Percentiles rank a stretch among this genome's conserved stretches.
phyloP scores from a whole-genome alignment of 2,329 filamentous ascomycete genomes.

The Phialophora tarda region DNA sequence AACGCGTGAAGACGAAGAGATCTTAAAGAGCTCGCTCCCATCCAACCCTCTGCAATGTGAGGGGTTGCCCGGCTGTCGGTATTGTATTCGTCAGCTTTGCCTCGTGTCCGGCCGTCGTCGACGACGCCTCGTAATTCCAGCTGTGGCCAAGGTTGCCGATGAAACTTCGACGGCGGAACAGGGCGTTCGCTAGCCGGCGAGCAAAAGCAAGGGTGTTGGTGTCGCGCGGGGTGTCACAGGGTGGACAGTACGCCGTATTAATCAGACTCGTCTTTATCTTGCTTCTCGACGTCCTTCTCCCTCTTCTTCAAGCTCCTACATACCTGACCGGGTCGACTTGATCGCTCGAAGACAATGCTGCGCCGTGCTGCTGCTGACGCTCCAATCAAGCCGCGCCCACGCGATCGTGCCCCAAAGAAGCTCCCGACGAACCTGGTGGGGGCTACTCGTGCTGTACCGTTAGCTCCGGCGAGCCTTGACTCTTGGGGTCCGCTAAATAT shows the following conservation, averaged over 20 bases:
- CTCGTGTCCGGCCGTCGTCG: constrained; percentile 6
- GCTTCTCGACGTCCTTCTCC: not conserved
- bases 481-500: not conserved
- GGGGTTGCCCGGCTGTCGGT: constrained; percentile 1
- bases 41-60: not conserved
- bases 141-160: not conserved
- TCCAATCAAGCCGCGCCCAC: not conserved
- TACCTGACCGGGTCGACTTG: not conserved
- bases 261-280: not conserved
- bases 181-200: not conserved
- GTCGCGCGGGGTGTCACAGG: not conserved
- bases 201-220: not conserved
- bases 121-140: constrained; percentile 11
- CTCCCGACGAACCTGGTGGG: not conserved
- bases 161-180: not conserved
- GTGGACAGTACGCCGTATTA: too few species aligned
- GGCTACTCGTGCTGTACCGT: not conserved
- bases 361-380: not conserved
- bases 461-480: not conserved
- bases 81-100: constrained; percentile 5
- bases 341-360: not conserved
- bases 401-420: not conserved
- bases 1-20: not conserved
- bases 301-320: not conserved
- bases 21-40: not conserved